These are phyloP conservation scores for Colletotrichum siamense DNA, from an alignment of 2,329 filamentous ascomycete genomes.

Conservation along the genomic window DNA sequence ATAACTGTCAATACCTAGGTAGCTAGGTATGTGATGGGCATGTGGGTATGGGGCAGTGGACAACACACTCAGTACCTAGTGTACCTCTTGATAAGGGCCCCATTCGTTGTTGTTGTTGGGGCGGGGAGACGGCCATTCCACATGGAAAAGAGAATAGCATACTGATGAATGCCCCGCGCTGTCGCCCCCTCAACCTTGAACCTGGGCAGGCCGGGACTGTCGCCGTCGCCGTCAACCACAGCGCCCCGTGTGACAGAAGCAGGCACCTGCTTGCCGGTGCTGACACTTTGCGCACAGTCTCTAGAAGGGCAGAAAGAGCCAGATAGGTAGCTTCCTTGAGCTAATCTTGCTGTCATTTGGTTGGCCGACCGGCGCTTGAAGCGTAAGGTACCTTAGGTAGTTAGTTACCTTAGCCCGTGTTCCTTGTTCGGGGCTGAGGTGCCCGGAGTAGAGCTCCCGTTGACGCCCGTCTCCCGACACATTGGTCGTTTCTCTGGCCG, in stretches of 20 bases:
- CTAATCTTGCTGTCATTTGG: not conserved
- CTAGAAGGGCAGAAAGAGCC: not conserved
- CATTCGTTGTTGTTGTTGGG: not conserved
- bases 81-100: not conserved
- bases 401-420: not conserved
- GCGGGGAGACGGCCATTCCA: slow-evolving; percentile 3
- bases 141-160: slow-evolving; percentile 20
- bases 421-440: not conserved
- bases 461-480: not conserved
- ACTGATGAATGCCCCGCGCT: slow-evolving; percentile 14
- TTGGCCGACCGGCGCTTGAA: not conserved
- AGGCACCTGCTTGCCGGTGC: not conserved
- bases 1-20: not conserved
- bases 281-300: not conserved
- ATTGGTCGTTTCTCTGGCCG: not conserved
- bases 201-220: not conserved
- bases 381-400: not conserved
- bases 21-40: not conserved
- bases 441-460: slow-evolving; percentile 11
- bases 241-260: not conserved
- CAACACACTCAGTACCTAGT: not conserved
- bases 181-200: slow-evolving; percentile 17
- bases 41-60: not conserved
- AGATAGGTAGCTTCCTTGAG: not conserved
- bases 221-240: not conserved